Evolutionary conservation across 1,139 yeast genomes (phyloP).

Genomic region (Saccharomyces hybrid): DNA sequence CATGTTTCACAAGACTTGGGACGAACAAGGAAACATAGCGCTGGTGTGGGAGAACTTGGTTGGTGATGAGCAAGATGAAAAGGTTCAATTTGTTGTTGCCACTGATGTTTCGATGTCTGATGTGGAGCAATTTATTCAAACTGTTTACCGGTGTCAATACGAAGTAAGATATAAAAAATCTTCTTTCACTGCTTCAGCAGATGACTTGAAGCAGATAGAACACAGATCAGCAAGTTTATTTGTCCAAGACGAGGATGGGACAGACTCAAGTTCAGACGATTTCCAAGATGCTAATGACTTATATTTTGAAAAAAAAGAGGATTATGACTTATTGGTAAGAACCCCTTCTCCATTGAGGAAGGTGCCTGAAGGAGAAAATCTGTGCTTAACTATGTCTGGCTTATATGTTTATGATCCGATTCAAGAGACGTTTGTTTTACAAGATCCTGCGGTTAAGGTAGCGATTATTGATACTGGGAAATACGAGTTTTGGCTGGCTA

Average conservation of each 20-base stretch:
- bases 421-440: slow-evolving; percentile 43
- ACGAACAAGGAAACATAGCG: slow-evolving; percentile 40
- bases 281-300: slow-evolving; percentile 8
- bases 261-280: slow-evolving; percentile 11
- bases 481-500: slow-evolving; percentile 48
- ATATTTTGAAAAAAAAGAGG: background rate
- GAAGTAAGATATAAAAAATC: slow-evolving; percentile 63
- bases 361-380: slow-evolving; percentile 19
- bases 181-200: slow-evolving; percentile 39
- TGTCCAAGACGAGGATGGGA: slow-evolving; percentile 16
- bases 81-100: slow-evolving; percentile 72
- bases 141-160: slow-evolving; percentile 62
- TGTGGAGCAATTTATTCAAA: slow-evolving; percentile 56
- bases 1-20: slow-evolving; percentile 38
- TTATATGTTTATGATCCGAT: slow-evolving; percentile 52
- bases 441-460: slow-evolving; percentile 33
- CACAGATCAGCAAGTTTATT: background rate
- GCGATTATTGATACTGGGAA: slow-evolving; percentile 41
- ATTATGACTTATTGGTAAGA: background rate
- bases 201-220: slow-evolving; percentile 49
- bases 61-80: slow-evolving; percentile 81
- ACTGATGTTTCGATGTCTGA: slow-evolving; percentile 48
- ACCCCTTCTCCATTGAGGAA: slow-evolving; percentile 7
- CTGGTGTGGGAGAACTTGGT: slow-evolving; percentile 69
- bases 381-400: slow-evolving; percentile 30